These are phyloP conservation scores for Clavaria fumosa DNA, from an alignment of 768 basidiomycete genomes.

Conservation along the genomic window DNA sequence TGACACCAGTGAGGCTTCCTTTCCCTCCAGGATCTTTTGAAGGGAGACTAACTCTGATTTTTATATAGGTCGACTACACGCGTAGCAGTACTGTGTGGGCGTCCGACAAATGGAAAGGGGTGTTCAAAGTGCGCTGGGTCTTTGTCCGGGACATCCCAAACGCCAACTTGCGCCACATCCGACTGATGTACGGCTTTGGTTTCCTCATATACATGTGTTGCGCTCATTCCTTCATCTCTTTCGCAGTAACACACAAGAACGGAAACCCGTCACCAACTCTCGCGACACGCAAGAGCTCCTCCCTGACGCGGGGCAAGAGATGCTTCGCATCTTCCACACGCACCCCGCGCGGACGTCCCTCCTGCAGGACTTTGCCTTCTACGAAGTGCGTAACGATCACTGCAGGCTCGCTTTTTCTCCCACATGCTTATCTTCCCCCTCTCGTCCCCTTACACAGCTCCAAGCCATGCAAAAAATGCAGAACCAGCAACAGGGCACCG, in stretches of 20 bases:
- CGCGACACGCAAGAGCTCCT: slow-evolving; percentile 95
- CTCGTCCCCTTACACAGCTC: slow-evolving; percentile 29
- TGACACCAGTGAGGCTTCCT: slow-evolving; percentile 54
- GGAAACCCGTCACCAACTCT: slow-evolving; percentile 96
- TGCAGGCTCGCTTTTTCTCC: background rate
- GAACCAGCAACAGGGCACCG: slow-evolving; percentile 20
- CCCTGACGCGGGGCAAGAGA: slow-evolving; percentile 92
- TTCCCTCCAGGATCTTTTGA: slow-evolving; percentile 3
- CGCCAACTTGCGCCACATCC: slow-evolving; percentile 76
- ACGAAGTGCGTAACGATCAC: slow-evolving; percentile 41
- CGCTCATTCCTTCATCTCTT: slow-evolving; percentile 9
- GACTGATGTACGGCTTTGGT: slow-evolving; percentile 51
- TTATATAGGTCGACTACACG: slow-evolving; percentile 69
- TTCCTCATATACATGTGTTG: slow-evolving; percentile 2
- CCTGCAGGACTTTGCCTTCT: slow-evolving; percentile 86
- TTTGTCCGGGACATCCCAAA: slow-evolving; percentile 95
- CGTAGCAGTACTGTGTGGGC: slow-evolving; percentile 96
- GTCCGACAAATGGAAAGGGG: slow-evolving; percentile 99
- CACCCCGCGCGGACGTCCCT: slow-evolving; percentile 89
- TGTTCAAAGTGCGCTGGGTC: slow-evolving; percentile 96
- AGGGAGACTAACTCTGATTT: slow-evolving; percentile 3
- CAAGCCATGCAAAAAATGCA: slow-evolving; percentile 73
- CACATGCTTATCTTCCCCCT: background rate
- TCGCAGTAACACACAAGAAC: slow-evolving; percentile 85
- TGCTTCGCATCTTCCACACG: slow-evolving; percentile 88